Evolutionary conservation across 2,329 filamentous ascomycete genomes (phyloP).

Genomic region (Phaeosphaeria sp.): DNA sequence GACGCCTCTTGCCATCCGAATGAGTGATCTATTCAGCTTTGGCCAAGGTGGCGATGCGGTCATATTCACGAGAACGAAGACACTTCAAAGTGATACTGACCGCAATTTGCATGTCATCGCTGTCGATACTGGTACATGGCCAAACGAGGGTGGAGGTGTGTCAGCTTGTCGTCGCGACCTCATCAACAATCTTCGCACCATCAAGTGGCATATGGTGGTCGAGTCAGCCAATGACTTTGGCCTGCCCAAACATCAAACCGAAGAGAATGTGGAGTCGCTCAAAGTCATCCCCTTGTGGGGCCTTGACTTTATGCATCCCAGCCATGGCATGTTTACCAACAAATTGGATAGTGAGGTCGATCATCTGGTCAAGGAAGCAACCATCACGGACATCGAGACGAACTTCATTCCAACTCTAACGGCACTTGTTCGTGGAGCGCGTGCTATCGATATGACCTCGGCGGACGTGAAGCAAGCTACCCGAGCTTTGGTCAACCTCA

Average conservation of each 20-base stretch:
- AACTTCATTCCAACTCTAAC: slow-evolving; percentile 52
- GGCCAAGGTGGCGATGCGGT: slow-evolving; percentile 61
- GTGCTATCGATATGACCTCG: slow-evolving; percentile 46
- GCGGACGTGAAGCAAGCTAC: slow-evolving; percentile 51
- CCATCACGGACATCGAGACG: slow-evolving; percentile 45
- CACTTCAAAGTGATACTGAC: slow-evolving; percentile 53
- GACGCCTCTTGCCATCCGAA: slow-evolving; percentile 59
- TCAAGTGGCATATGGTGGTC: slow-evolving; percentile 53
- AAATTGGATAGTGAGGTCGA: slow-evolving; percentile 50
- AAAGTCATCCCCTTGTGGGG: slow-evolving; percentile 53
- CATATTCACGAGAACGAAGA: slow-evolving; percentile 57
- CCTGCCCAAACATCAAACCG: slow-evolving; percentile 51
- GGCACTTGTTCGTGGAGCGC: slow-evolving; percentile 49
- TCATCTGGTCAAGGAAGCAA: slow-evolving; percentile 42
- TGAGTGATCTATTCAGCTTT: slow-evolving; percentile 60
- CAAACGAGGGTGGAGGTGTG: slow-evolving; percentile 52
- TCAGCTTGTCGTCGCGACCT: slow-evolving; percentile 52
- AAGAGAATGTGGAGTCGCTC: slow-evolving; percentile 52
- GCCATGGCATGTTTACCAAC: slow-evolving; percentile 52
- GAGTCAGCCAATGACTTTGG: slow-evolving; percentile 53
- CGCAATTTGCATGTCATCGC: slow-evolving; percentile 49
- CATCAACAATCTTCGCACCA: slow-evolving; percentile 52
- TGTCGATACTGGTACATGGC: slow-evolving; percentile 52
- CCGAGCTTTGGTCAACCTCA: slow-evolving; percentile 50
- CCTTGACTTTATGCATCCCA: slow-evolving; percentile 50